Percentiles rank a stretch among this genome's conserved stretches.
phyloP scores from a whole-genome alignment of 768 basidiomycete genomes.

The Mrakia hoshinonis region DNA sequence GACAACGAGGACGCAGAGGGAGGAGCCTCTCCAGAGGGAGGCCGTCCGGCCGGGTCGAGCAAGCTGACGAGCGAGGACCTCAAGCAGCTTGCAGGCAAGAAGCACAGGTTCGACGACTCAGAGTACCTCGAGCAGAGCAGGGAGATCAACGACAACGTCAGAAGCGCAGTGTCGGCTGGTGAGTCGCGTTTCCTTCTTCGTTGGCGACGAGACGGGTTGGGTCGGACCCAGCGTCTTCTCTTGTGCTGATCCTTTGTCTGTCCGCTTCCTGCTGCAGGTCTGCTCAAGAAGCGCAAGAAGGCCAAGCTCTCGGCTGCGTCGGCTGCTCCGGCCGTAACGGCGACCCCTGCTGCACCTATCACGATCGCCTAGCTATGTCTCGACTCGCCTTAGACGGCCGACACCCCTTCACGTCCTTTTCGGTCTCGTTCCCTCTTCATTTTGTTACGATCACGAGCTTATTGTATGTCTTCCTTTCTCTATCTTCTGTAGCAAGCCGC shows the following conservation, averaged over 20 bases:
- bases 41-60: slow-evolving; percentile 36
- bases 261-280: not conserved
- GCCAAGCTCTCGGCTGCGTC: slow-evolving; percentile 1
- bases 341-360: not conserved
- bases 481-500: not conserved
- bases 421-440: not conserved
- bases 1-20: slow-evolving; percentile 36
- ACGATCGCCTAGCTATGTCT: no score
- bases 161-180: slow-evolving; percentile 82
- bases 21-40: slow-evolving; percentile 29
- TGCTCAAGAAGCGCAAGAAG: slow-evolving; percentile 25
- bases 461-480: not conserved
- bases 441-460: not conserved
- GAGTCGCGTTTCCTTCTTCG: slow-evolving; percentile 32
- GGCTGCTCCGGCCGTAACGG: not conserved
- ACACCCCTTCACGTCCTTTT: no score
- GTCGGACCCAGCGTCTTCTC: not conserved
- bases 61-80: slow-evolving; percentile 44
- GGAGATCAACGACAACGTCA: slow-evolving; percentile 83
- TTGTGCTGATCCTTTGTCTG: not conserved
- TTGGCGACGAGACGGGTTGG: no score
- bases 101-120: slow-evolving; percentile 82
- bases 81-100: slow-evolving; percentile 53
- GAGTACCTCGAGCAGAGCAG: slow-evolving; percentile 84
- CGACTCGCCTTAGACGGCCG: not conserved